A percentile compares a stretch with the other conserved stretches of the same genome.
These are phyloP conservation scores for Monosporascus ibericus DNA, from an alignment of 2,329 filamentous ascomycete genomes.

Conservation along the genomic window DNA sequence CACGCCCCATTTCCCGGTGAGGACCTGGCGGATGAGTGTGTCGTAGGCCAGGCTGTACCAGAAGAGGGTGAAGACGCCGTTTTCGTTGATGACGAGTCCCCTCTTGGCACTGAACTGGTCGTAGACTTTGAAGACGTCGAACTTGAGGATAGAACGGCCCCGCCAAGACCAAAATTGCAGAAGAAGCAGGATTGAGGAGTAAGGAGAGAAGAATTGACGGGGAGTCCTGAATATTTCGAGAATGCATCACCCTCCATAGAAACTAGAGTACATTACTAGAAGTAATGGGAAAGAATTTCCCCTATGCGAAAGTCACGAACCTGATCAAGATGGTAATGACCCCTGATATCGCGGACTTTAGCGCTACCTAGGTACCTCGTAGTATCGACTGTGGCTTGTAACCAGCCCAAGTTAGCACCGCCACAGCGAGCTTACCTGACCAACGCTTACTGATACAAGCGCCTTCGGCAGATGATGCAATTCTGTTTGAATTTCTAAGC, in stretches of 20 bases:
- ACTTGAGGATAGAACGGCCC: not conserved
- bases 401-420: not conserved
- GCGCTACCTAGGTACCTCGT: too few relatives aligned
- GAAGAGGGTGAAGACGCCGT: constrained; percentile 26
- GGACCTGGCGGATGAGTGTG: constrained; percentile 27
- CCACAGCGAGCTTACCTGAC: not conserved
- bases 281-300: not conserved
- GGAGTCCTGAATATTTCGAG: not conserved
- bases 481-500: not conserved
- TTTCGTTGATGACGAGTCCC: constrained; percentile 3
- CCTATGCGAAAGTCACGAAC: not conserved
- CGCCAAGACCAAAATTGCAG: not conserved
- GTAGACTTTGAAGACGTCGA: constrained; percentile 5
- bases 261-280: not conserved
- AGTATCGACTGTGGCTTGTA: too few relatives aligned
- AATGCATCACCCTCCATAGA: not conserved
- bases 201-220: not conserved
- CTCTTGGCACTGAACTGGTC: not conserved
- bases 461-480: not conserved
- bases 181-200: not conserved
- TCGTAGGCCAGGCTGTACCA: constrained; percentile 30
- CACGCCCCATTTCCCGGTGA: constrained; percentile 13
- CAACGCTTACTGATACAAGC: not conserved
- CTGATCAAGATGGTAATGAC: not conserved
- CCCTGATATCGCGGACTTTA: too few relatives aligned